phyloP scores from a whole-genome alignment of 2,329 filamentous ascomycete genomes.

The Clarireedia hainanense region DNA sequence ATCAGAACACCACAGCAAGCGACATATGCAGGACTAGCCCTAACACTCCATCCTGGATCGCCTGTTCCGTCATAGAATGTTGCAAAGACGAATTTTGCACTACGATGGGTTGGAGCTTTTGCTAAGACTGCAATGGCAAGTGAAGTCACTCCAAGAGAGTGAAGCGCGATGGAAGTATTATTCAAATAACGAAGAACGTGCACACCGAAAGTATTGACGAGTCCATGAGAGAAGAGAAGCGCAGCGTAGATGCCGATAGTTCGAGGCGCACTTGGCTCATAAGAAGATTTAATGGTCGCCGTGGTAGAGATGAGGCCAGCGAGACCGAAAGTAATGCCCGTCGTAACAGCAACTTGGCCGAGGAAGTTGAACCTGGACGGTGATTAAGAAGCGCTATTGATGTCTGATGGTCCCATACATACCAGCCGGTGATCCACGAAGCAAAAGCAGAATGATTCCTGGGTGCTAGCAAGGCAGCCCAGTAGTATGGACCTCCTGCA shows the following conservation, averaged over 20 bases:
- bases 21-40: constrained; percentile 47
- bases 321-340: constrained; percentile 39
- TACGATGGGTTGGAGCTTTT: constrained; percentile 48
- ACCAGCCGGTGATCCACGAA: constrained; percentile 41
- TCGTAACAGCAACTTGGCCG: constrained; percentile 41
- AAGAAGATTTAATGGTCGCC: constrained; percentile 36
- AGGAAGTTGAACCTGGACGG: constrained; percentile 37
- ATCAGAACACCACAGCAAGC: constrained; percentile 46
- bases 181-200: constrained; percentile 48
- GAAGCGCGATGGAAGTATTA: constrained; percentile 47
- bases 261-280: constrained; percentile 36
- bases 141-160: constrained; percentile 43
- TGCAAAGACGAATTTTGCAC: constrained; percentile 47
- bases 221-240: constrained; percentile 44
- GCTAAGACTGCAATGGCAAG: constrained; percentile 49
- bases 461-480: constrained; percentile 49
- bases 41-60: constrained; percentile 43
- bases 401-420: not conserved
- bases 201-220: constrained; percentile 51
- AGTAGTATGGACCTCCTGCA: constrained; percentile 52
- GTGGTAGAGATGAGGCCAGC: constrained; percentile 39
- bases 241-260: constrained; percentile 54
- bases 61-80: constrained; percentile 46
- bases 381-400: not conserved
- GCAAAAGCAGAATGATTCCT: constrained; percentile 36